phyloP scores from a whole-genome alignment of 768 basidiomycete species.

The Trichaptum fuscoviolaceum region DNA sequence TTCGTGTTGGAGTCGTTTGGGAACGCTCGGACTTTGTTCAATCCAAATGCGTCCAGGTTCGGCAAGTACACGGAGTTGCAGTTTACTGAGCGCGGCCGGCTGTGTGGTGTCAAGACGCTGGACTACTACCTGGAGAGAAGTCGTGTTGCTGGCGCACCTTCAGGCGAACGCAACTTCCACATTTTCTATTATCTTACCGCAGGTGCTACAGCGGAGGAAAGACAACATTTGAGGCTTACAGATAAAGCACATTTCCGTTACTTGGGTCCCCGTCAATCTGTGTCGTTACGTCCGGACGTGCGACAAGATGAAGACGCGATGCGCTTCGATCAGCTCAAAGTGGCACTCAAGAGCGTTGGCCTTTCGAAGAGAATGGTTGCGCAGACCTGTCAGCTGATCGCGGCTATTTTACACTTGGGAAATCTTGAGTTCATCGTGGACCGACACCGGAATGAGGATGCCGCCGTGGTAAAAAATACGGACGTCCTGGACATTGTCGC shows the following conservation, averaged over 20 bases:
- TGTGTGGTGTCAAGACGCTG: slow-evolving; percentile 88
- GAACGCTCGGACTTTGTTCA: slow-evolving; percentile 85
- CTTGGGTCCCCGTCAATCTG: slow-evolving; percentile 50
- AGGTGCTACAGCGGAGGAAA: slow-evolving; percentile 84
- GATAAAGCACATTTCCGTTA: slow-evolving; percentile 84
- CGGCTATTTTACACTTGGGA: slow-evolving; percentile 94
- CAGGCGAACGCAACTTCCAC: slow-evolving; percentile 95
- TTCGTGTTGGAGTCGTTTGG: slow-evolving; percentile 96
- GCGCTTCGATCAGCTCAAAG: slow-evolving; percentile 90
- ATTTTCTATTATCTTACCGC: slow-evolving; percentile 96
- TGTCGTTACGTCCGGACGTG: slow-evolving; percentile 32
- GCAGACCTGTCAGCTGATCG: slow-evolving; percentile 90
- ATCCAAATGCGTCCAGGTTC: slow-evolving; percentile 93
- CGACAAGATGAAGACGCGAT: slow-evolving; percentile 66
- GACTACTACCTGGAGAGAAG: slow-evolving; percentile 95
- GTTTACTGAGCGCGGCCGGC: slow-evolving; percentile 86
- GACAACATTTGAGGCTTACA: slow-evolving; percentile 77
- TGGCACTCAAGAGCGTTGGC: slow-evolving; percentile 89
- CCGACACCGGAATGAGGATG: slow-evolving; percentile 79
- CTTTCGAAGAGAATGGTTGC: slow-evolving; percentile 94
- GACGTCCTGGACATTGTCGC: slow-evolving; percentile 81
- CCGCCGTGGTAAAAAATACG: slow-evolving; percentile 83
- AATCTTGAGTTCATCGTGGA: slow-evolving; percentile 92
- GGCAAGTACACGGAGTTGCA: slow-evolving; percentile 98
- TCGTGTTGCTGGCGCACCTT: slow-evolving; percentile 81